Evolutionary conservation across 768 basidiomycete genomes (phyloP).

Genomic region (Pleurotus salmoneostramineus): DNA sequence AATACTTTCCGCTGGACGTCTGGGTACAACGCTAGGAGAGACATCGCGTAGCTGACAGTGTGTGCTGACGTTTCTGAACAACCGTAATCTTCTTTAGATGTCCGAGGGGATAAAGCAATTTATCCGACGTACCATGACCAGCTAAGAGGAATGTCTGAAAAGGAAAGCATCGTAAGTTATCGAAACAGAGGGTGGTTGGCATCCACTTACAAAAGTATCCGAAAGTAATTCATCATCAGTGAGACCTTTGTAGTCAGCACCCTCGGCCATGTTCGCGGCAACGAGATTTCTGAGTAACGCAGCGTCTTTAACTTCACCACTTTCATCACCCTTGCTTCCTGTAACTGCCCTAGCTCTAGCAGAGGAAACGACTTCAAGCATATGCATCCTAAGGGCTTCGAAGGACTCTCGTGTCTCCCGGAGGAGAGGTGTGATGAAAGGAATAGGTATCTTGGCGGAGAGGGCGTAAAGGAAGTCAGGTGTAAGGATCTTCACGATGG

Average conservation of each 20-base stretch:
- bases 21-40: slow-evolving; percentile 45
- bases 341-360: slow-evolving; percentile 20
- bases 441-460: slow-evolving; percentile 18
- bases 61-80: slow-evolving; percentile 43
- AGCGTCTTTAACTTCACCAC: slow-evolving; percentile 12
- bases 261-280: slow-evolving; percentile 30
- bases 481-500: slow-evolving; percentile 17
- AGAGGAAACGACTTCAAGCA: slow-evolving; percentile 25
- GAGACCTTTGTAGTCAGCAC: slow-evolving; percentile 19
- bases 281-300: slow-evolving; percentile 31
- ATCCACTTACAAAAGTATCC: slow-evolving; percentile 30
- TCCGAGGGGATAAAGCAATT: background rate
- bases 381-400: slow-evolving; percentile 22
- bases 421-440: slow-evolving; percentile 23
- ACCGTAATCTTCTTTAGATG: background rate
- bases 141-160: slow-evolving; percentile 41
- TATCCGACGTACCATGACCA: slow-evolving; percentile 36
- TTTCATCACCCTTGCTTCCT: slow-evolving; percentile 11
- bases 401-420: slow-evolving; percentile 19
- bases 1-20: slow-evolving; percentile 42
- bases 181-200: background rate
- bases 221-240: slow-evolving; percentile 28
- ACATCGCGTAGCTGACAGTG: slow-evolving; percentile 36
- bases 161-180: background rate
- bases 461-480: slow-evolving; percentile 20